A percentile compares a stretch with the other conserved stretches of the same genome.
These are phyloP conservation scores for Kodamaea nitidulidarum DNA, from an alignment of 805 yeast genomes.

Conservation along the genomic window DNA sequence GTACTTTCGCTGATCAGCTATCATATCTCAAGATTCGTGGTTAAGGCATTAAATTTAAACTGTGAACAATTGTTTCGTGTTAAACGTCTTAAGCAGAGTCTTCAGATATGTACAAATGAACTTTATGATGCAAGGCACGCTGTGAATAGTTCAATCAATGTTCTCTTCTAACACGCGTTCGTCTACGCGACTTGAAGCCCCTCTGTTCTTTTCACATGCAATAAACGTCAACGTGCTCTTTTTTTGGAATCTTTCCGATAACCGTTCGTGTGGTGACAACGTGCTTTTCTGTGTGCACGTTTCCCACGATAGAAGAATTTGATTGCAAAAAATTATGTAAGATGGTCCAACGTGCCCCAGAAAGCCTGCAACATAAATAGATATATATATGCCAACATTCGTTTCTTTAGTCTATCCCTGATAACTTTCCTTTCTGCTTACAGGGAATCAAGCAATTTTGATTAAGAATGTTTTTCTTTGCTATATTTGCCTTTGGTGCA, in stretches of 20 bases:
- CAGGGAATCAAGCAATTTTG: too few species aligned
- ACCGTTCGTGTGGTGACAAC: conserved; percentile 2
- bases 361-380: neutral
- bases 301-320: conserved; percentile 1
- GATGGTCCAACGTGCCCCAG: conserved; percentile 4
- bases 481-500: conserved; percentile 5
- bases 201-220: conserved; percentile 4
- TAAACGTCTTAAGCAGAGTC: too few species aligned
- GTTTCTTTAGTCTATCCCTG: neutral
- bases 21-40: too few species aligned
- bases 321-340: conserved; percentile 4
- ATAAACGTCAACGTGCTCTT: conserved; percentile 1
- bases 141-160: too few species aligned
- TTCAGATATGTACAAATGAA: too few species aligned
- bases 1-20: too few species aligned
- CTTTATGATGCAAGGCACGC: too few species aligned
- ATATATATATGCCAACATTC: neutral
- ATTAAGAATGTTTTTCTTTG: conserved; percentile 7
- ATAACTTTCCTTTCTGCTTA: too few species aligned
- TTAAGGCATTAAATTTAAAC: too few species aligned
- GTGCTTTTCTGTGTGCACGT: conserved; percentile 6
- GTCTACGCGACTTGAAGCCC: conserved; percentile 1
- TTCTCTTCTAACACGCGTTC: neutral
- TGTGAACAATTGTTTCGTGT: too few species aligned
- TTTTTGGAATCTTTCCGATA: neutral